Percentiles rank a stretch among this genome's conserved stretches.
phyloP scores from a whole-genome alignment of 1,284 basidiomycete species.

The Fomitopsis pinicola region DNA sequence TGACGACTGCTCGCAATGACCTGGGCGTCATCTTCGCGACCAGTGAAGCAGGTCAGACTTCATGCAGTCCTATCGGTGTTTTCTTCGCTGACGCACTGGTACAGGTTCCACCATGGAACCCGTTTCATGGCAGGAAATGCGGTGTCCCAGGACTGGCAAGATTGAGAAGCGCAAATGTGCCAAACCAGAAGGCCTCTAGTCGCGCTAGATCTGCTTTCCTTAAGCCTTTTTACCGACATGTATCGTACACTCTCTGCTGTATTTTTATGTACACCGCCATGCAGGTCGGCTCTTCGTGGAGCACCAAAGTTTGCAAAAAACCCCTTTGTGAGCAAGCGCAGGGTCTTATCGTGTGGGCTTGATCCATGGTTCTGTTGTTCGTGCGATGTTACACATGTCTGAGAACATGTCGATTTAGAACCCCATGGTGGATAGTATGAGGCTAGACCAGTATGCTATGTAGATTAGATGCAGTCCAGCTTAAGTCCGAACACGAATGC shows the following conservation, averaged over 20 bases:
- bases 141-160: slow-evolving; percentile 77
- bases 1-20: slow-evolving; percentile 92
- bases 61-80: background rate
- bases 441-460: no score
- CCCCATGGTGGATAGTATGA: no score
- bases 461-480: no score
- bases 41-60: slow-evolving; percentile 65
- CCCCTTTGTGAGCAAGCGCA: no score
- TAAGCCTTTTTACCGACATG: background rate
- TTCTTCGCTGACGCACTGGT: slow-evolving; percentile 1
- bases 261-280: slow-evolving; percentile 23
- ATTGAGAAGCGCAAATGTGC: slow-evolving; percentile 88
- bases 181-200: slow-evolving; percentile 66
- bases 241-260: slow-evolving; percentile 18
- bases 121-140: slow-evolving; percentile 91
- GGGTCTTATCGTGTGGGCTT: no score
- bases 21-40: slow-evolving; percentile 90
- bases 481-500: background rate
- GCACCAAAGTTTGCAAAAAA: no score
- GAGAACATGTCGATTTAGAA: no score
- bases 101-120: slow-evolving; percentile 79
- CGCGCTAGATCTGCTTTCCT: background rate
- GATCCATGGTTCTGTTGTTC: no score
- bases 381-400: no score
- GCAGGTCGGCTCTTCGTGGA: no score